phyloP scores from a whole-genome alignment of 305 asterid genomes.

The Solanum hybrid region DNA sequence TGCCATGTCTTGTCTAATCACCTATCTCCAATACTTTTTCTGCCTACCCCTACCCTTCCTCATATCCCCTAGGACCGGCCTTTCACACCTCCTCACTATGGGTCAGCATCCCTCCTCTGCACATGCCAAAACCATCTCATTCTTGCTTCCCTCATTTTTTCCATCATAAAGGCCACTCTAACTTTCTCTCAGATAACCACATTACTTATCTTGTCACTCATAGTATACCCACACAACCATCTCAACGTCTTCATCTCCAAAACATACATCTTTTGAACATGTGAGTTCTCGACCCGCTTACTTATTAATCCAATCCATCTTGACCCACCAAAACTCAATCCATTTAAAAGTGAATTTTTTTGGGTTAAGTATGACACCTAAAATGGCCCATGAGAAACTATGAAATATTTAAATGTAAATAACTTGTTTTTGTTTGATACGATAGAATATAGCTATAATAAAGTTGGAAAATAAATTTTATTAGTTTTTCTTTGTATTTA shows the following conservation, averaged over 20 bases:
- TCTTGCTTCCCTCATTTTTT: not conserved
- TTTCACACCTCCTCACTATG: not conserved
- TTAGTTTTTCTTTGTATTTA: not conserved
- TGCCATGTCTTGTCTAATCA: not conserved
- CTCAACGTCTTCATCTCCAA: not conserved
- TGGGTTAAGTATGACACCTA: not conserved
- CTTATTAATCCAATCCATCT: not conserved
- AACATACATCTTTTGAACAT: not conserved
- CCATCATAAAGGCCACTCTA: not conserved
- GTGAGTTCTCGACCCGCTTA: not conserved
- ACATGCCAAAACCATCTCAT: not conserved
- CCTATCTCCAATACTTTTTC: not conserved
- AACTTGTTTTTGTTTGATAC: not conserved
- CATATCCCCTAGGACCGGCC: not conserved
- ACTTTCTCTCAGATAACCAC: not conserved
- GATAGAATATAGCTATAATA: not conserved
- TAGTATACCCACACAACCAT: not conserved
- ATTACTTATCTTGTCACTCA: not conserved
- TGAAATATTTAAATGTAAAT: not conserved
- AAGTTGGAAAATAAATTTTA: not conserved
- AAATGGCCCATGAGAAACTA: not conserved
- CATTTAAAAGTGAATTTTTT: not conserved
- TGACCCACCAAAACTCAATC: not conserved
- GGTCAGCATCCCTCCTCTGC: not conserved
- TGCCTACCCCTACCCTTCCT: not conserved